Evolutionary conservation across 768 basidiomycete species (phyloP), one percentile per base, ranked within the genome.

Genomic region (Phlebiopsis flavidoalba): DNA sequence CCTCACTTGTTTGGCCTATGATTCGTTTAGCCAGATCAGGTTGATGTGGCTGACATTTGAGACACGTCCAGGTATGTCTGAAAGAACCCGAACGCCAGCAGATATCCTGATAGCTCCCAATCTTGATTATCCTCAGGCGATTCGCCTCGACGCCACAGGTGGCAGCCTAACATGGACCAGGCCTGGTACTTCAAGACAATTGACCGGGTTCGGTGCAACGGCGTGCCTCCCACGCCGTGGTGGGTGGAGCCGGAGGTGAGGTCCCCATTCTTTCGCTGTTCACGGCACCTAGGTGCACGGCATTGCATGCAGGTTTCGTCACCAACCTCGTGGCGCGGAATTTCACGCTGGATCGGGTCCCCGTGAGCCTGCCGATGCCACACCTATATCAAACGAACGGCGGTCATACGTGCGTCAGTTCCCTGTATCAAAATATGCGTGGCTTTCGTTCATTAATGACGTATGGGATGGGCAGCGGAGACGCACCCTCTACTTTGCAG

Each of bases 181-280:
- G 81, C 24, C 82, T 82, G n/a, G 5, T 84, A 83, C 69, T 78
- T 83, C 69, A 84, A 85, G 69, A 77, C 81, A n/a, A 0, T 85
- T 82, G 82, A 77, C 77, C 33, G 81, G n/a, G 78, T 2, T 73
- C 76, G 2, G 75, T 80, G 11, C 77, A n/a, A 81, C 60, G 83
- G 84, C 2, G 68, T 69, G 8, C 83, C 83, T 7, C 83, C 83
- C 0, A 83, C 80, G n/a, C n/a, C 26, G 81, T 80, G 6, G 84
- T 83, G 7, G 83, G 84, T 12, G 84, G 80, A 17, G 84, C 80
- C 11, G 65, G 74, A 57, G 80, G 82, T 80, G 58, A 33, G 73
- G 59, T 15, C 19, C n/a, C n/a, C 43, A 36, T 24, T 31, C 26
- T 10, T 49, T 24, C 21, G 15, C 37, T 35, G 45, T 43, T 36